phyloP scores from a whole-genome alignment of 2,329 filamentous ascomycete genomes.

The Trichoderma breve region DNA sequence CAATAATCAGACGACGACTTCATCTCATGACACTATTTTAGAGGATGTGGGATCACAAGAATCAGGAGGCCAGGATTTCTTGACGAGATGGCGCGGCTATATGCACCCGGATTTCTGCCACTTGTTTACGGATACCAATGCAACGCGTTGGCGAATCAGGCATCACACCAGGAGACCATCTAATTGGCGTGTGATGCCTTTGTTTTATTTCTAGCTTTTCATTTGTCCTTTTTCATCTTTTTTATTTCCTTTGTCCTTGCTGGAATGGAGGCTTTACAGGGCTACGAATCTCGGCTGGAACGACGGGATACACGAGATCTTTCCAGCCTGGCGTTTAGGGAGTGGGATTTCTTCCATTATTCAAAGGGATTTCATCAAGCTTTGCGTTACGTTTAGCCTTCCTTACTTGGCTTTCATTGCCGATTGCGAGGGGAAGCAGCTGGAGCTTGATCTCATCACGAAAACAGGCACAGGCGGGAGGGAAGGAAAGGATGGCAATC shows the following conservation, averaged over 20 bases:
- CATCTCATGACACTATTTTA: slow-evolving; percentile 21
- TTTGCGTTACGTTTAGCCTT: slow-evolving; percentile 12
- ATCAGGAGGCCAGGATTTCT: slow-evolving; percentile 16
- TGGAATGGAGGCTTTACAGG: slow-evolving; percentile 7
- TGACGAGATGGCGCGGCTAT: slow-evolving; percentile 21
- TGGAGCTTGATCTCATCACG: slow-evolving; percentile 14
- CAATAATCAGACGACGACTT: slow-evolving; percentile 13
- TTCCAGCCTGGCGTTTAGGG: slow-evolving; percentile 13
- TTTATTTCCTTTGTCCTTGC: not conserved
- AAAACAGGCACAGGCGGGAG: slow-evolving; percentile 12
- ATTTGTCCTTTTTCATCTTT: not conserved
- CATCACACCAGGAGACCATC: slow-evolving; percentile 1
- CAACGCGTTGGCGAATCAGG: slow-evolving; percentile 23
- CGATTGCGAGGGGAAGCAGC: slow-evolving; percentile 6
- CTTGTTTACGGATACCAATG: slow-evolving; percentile 22
- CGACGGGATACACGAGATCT: not conserved
- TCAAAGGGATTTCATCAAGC: slow-evolving; percentile 2
- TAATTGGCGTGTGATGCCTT: not conserved
- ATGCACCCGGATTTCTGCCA: slow-evolving; percentile 33
- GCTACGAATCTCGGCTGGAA: slow-evolving; percentile 12
- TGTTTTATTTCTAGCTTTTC: not conserved
- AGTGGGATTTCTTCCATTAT: not conserved
- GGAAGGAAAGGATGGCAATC: slow-evolving; percentile 15
- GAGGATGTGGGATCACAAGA: slow-evolving; percentile 24
- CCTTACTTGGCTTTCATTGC: slow-evolving; percentile 1